Percentiles rank a stretch among this genome's conserved stretches.
Evolutionary conservation across 345 rosid species (phyloP).

Genomic region (rapeseed (Brassica napus)): Da-Ae NC_063448.1:1779001-1779500

Average conservation of each 20-base stretch:
- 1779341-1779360: too few species aligned
- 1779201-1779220: conserved; percentile 74
- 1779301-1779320: too few species aligned
- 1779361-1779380: too few species aligned
- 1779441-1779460: too few species aligned
- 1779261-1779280: conserved; percentile 91
- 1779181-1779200: conserved; percentile 81
- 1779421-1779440: too few species aligned
- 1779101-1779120: conserved; percentile 82
- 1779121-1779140: conserved; percentile 92
- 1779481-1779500: too few species aligned
- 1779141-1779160: conserved; percentile 77
- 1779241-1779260: conserved; percentile 83
- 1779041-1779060: conserved; percentile 81
- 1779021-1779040: conserved; percentile 73
- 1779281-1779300: conserved; percentile 67
- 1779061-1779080: conserved; percentile 79
- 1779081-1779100: conserved; percentile 79
- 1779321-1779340: too few species aligned
- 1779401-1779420: too few species aligned
- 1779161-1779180: conserved; percentile 95
- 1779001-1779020: conserved; percentile 52
- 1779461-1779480: too few species aligned
- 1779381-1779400: too few species aligned
- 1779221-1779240: conserved; percentile 81